Percentiles rank a stretch among this genome's conserved stretches.
Conservation (phyloP, 1,139 yeast species). For the Diutina neorugosa region DNA sequence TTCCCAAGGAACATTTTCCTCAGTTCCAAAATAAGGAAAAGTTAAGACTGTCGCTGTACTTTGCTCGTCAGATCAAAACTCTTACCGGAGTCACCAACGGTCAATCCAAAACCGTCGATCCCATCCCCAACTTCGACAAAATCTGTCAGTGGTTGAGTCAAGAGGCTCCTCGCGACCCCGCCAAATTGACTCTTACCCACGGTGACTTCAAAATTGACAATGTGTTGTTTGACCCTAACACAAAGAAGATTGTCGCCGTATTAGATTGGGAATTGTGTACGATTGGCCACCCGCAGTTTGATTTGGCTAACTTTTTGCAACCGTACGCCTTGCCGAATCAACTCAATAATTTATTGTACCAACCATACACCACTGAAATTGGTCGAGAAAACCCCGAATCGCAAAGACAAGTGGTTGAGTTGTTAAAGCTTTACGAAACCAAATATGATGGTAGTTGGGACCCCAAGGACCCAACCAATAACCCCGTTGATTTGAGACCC, state of each 20-base stretch:
- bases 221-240: constrained; percentile 39
- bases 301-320: constrained; percentile 48
- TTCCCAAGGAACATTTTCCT: constrained; percentile 37
- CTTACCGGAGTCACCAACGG: constrained; percentile 32
- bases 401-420: constrained; percentile 12
- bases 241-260: constrained; percentile 41
- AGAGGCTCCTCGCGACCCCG: constrained; percentile 37
- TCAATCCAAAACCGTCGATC: constrained; percentile 40
- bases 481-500: constrained; percentile 35
- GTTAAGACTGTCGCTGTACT: constrained; percentile 25
- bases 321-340: constrained; percentile 38
- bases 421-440: constrained; percentile 17
- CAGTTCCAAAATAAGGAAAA: constrained; percentile 23
- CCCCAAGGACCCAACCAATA: constrained; percentile 19
- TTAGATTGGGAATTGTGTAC: constrained; percentile 65
- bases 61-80: constrained; percentile 44
- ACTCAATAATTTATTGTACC: constrained; percentile 18
- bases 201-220: constrained; percentile 65
- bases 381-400: constrained; percentile 27
- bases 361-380: constrained; percentile 20
- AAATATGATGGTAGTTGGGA: constrained; percentile 27
- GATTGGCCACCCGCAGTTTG: constrained; percentile 56
- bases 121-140: constrained; percentile 37
- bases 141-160: constrained; percentile 31
- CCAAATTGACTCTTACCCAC: constrained; percentile 38